Evolutionary conservation across 495 filamentous ascomycete genomes (phyloP), one percentile per base, ranked within the genome.

Genomic region (Eremomyces bilateralis): DNA sequence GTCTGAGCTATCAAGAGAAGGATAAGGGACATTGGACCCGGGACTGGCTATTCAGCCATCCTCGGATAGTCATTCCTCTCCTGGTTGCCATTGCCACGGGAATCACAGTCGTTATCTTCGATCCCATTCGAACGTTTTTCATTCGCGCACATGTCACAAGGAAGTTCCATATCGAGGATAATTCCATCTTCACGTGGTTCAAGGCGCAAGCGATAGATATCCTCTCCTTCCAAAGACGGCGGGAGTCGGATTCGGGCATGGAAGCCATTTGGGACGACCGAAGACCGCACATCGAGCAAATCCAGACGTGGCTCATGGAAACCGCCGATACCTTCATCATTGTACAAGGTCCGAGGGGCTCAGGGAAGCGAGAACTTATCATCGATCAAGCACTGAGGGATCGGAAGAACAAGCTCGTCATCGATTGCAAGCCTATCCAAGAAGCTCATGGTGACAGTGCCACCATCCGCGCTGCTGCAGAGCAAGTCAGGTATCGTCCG

Each of bases 391-490:
- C 80, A 0, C 62, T 97, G 13, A 68, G 78, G 43, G 67, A 70
- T 15, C 68, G 79, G 29, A 73, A 67, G 30, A 70, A 88, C 46
- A 80, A 80, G 29, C 55, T 97, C 0, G 56, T 90, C n/a, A 72
- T 97, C 32, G 88, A 97, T 53, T 95, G 85, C 59, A 93, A 92
- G 50, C 74, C 80, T 3, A 80, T 95, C 13, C 73, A 83, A 36
- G 85, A 97, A 47, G 83, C 88, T 1, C 71, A 77, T 19, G 88
- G 88, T 0, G 88, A 97, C 51, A 71, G 72, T n/a, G 69, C 71
- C 2, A 91, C 80, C 4, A 94, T 97, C 35, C 60, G 63, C 36
- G 73, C 76, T 31, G 76, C 82, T 1, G 90, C 90, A 1, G 51
- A 57, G 3, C 68, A 85, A 45, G 88, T 95, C 36, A 88, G 88